Conservation (phyloP, 1,284 basidiomycete species). For the Microbotryomycetes sp. region DNA sequence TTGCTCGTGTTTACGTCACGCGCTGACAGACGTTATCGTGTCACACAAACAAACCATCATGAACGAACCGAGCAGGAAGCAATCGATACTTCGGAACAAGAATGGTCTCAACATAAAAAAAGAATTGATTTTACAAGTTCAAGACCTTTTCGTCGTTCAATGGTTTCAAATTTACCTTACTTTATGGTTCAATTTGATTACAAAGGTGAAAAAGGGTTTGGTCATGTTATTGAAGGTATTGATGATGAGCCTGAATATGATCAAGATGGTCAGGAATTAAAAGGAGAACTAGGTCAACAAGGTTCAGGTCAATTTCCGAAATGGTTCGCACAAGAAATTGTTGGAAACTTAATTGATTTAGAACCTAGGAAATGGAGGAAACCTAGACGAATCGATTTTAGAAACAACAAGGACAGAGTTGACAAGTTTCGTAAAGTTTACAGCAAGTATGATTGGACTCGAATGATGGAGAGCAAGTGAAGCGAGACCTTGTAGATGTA, state of each 20-base stretch:
- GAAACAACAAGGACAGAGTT: constrained; percentile 63
- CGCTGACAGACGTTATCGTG: not conserved
- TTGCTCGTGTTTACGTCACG: constrained; percentile 1
- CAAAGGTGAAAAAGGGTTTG: constrained; percentile 93
- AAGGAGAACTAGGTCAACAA: constrained; percentile 69
- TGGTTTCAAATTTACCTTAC: constrained; percentile 95
- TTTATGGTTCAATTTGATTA: constrained; percentile 98
- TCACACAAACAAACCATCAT: too few species aligned
- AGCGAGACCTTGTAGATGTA: too few species aligned
- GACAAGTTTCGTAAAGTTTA: constrained; percentile 55
- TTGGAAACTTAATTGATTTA: constrained; percentile 82
- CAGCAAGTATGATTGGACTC: constrained; percentile 45
- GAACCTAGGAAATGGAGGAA: constrained; percentile 81
- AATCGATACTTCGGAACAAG: constrained; percentile 80
- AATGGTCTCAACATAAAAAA: constrained; percentile 97
- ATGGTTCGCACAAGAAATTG: constrained; percentile 90
- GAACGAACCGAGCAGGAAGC: too few species aligned
- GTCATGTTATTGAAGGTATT: constrained; percentile 89
- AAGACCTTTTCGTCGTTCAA: constrained; percentile 76
- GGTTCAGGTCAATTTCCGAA: constrained; percentile 80
- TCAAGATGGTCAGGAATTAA: constrained; percentile 55
- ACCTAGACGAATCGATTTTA: constrained; percentile 65
- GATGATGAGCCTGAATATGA: constrained; percentile 52
- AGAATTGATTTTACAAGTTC: constrained; percentile 78
- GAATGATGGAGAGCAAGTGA: constrained; percentile 14